Evolutionary conservation across 352 stramenopile genomes (phyloP).

Genomic region (Pythium aristosporum): DNA sequence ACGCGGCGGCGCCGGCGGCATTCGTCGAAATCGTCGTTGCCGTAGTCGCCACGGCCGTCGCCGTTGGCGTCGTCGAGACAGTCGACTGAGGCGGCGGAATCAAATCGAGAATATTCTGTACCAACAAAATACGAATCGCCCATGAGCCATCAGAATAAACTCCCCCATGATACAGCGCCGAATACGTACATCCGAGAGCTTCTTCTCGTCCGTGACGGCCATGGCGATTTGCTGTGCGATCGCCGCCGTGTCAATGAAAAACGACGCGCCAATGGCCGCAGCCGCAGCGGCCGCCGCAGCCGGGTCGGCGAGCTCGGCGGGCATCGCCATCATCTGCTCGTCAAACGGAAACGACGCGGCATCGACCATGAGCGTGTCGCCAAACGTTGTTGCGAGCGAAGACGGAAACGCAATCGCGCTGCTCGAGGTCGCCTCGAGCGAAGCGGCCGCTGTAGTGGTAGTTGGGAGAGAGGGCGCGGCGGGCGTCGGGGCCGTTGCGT

Average conservation of each 20-base stretch:
- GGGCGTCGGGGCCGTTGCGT: neutral
- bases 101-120: slow-evolving; percentile 77
- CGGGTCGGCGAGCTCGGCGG: slow-evolving; percentile 19
- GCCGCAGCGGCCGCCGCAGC: slow-evolving; percentile 7
- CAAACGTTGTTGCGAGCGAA: slow-evolving; percentile 14
- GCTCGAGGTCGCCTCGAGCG: neutral
- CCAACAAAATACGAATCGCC: neutral
- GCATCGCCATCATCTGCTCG: slow-evolving; percentile 48
- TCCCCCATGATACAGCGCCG: neutral
- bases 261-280: slow-evolving; percentile 31
- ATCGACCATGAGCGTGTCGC: slow-evolving; percentile 15
- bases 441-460: neutral
- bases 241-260: slow-evolving; percentile 62
- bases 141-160: neutral
- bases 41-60: slow-evolving; percentile 22
- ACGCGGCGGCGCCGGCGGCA: slow-evolving; percentile 20
- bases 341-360: slow-evolving; percentile 44
- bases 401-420: slow-evolving; percentile 18
- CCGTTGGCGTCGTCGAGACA: slow-evolving; percentile 13
- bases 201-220: slow-evolving; percentile 71
- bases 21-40: slow-evolving; percentile 10
- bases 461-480: slow-evolving; percentile 13
- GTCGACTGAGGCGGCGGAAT: slow-evolving; percentile 46
- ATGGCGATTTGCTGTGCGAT: slow-evolving; percentile 63
- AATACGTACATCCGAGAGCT: slow-evolving; percentile 64